Base-by-base conservation (phyloP, 2,329 filamentous ascomycete species). In the Cladorrhinum sp. region DNA sequence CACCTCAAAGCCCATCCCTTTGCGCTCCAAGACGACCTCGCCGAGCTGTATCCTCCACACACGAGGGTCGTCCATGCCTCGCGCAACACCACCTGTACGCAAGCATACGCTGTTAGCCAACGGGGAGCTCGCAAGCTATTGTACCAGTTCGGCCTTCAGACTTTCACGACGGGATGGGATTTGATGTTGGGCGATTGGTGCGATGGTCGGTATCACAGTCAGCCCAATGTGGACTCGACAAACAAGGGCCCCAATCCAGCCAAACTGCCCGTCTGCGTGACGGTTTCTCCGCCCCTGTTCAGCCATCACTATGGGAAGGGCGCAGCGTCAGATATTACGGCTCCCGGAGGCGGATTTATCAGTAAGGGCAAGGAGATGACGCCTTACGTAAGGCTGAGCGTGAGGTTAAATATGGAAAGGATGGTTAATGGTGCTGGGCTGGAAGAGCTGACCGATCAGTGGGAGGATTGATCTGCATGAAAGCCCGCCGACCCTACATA, bases 151-250 rank as follows among this genome's bases (percentile, higher is more conserved):
- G 78, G 75, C 0, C 62, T 82, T 18, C 74, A 76, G 65, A 71
- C 72, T 12, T 65, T 79, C 39, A 75, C 71, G 14, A 69, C 69
- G 16, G 70, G 75, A 0, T 77, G 75, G 62, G 81, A 84, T 62
- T 71, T 80, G 28, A 73, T 79, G 63, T 65, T 83, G 54, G 69
- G 77, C 10, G 75, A 77, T 55, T 79, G 79, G 69, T 82, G 80
- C 65, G 76, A 78, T 23, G 77, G 76, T 0, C 51, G 60, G 3
- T 68, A 67, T 54, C 30, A 18, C 28, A 10, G n/a, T n/a, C n/a
- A 62, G 20, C 14, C n/a, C 23, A 24, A 33, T 36, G 14, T n/a
- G 20, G 16, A 58, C 10, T 39, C 39, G 30, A 51, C 14, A n/a
- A 21, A 23, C 50, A 33, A 24, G n/a, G n/a, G 16, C 5, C 33